These are phyloP conservation scores for Bisporella sp. DNA, from an alignment of 2,329 filamentous ascomycete species.

Conservation along the genomic window DNA sequence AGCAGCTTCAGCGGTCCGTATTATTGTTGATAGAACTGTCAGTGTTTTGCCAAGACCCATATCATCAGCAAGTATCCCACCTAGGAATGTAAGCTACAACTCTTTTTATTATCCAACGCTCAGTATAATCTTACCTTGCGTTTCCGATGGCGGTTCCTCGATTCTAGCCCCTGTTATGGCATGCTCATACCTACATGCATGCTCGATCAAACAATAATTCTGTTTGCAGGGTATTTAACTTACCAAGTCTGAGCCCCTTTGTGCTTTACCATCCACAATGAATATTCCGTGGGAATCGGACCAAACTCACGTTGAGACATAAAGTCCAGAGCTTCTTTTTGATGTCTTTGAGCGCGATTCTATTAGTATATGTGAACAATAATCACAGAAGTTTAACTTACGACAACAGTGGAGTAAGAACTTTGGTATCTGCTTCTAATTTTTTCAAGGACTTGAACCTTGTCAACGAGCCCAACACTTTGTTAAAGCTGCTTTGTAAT, in stretches of 20 bases:
- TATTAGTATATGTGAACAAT: too few relatives aligned
- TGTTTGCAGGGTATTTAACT: conserved; percentile 1
- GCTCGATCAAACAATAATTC: neutral
- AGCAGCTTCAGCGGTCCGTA: conserved; percentile 33
- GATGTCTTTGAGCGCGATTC: conserved; percentile 26
- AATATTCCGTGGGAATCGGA: conserved; percentile 22
- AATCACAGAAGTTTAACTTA: conserved; percentile 2
- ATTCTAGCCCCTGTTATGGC: conserved; percentile 68
- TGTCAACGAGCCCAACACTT: neutral
- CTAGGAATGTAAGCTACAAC: too few relatives aligned
- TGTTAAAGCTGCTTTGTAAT: too few relatives aligned
- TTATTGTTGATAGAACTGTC: conserved; percentile 38
- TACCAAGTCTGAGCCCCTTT: conserved; percentile 23
- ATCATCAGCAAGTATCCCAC: conserved; percentile 48
- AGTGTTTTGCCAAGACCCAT: conserved; percentile 52
- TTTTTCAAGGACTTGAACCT: conserved; percentile 9
- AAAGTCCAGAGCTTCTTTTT: conserved; percentile 31
- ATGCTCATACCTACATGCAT: conserved; percentile 54
- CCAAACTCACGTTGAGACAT: conserved; percentile 34
- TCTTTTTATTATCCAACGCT: too few relatives aligned
- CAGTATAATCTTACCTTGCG: conserved; percentile 33
- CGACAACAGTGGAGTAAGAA: conserved; percentile 7
- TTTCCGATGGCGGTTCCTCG: conserved; percentile 51
- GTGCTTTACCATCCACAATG: conserved; percentile 27
- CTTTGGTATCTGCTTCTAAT: conserved; percentile 8